Base-by-base conservation (phyloP, 805 yeast species). In the Metschnikowia gelsemii region DNA sequence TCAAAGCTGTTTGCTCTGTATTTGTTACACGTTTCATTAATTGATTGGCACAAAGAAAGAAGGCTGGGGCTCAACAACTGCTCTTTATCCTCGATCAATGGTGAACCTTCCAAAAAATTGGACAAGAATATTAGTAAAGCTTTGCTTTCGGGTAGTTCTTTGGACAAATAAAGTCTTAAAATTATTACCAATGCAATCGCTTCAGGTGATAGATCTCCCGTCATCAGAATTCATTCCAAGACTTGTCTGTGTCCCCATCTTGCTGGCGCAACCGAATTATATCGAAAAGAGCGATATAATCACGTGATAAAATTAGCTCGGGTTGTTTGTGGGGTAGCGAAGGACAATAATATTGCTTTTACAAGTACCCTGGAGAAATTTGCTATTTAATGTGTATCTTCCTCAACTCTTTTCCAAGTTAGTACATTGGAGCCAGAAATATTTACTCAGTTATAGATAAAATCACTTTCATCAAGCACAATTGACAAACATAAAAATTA, bases 141-240 rank as follows among this genome's bases (percentile, higher is more conserved):
- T n/a, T 46, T 43, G 35, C 40, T 26, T 7, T 29, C 27, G 8
- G 47, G 79, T 2, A 75, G 47, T 12, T 57, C 56, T 7, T 66
- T 66, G 9, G 66, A 55, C 33, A 79, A 66, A 49, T 76, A 76
- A 0, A 73, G 72, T 12, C 68, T 68, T 4, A 80, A 66, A 11
- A 82, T 52, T 2, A 73, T 59, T 8, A 80, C 51, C 1, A 80
- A 50, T 1, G 80, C 76, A 0, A 82, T 59, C 48, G 77, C 79
- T 42, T 76, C 72, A 0, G 86, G 80, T 5, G 83, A 74, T 20
- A 81, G 45, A 40, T 63, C 72, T 40, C 68, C 73, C 25, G 27
- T 32, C 32, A 38, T 31, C 28, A 21, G 22, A 14, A 25, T 32
- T 19, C 30, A 20, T 31, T 32, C 24, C 30, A 22, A 37, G 28